A percentile compares a stretch with the other conserved stretches of the same genome.
Evolutionary conservation across 176 grass and related monocot genomes (phyloP).

Genomic region (Avena atlantica): DNA sequence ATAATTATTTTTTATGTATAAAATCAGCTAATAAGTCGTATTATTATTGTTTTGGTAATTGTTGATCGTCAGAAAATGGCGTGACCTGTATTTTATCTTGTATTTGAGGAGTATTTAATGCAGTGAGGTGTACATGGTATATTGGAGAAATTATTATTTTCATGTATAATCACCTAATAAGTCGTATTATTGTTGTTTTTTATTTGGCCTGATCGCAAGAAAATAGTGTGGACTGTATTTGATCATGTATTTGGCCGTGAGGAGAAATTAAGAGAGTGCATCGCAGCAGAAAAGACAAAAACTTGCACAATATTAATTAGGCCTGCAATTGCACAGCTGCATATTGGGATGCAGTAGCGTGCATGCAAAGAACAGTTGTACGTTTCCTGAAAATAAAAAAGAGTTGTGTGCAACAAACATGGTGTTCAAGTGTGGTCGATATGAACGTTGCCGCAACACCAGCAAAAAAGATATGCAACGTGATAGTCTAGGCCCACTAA

Average conservation of each 20-base stretch:
- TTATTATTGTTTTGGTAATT: constrained; percentile 8
- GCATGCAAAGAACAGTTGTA: background rate
- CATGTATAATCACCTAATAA: background rate
- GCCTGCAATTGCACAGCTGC: background rate
- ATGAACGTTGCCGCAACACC: background rate
- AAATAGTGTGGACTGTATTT: background rate
- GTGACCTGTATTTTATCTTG: constrained; percentile 2
- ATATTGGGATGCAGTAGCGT: background rate
- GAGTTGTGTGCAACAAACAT: background rate
- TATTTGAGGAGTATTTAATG: background rate
- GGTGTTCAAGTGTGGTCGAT: background rate
- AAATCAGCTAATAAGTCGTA: background rate
- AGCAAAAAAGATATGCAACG: background rate
- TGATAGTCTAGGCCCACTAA: background rate
- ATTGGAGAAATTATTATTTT: background rate
- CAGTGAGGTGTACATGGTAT: background rate
- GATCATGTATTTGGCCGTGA: background rate
- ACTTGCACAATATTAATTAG: background rate
- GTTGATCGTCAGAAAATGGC: background rate
- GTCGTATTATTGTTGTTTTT: background rate
- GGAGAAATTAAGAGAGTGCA: constrained; percentile 3
- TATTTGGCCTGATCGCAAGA: background rate
- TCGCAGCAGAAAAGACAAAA: background rate
- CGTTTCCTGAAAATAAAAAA: background rate
- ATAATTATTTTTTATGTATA: constrained; percentile 1